Percentiles rank a stretch among this genome's conserved stretches.
These are phyloP conservation scores for Colletotrichum kahawae DNA, from an alignment of 2,329 filamentous ascomycete species.

Conservation along the genomic window DNA sequence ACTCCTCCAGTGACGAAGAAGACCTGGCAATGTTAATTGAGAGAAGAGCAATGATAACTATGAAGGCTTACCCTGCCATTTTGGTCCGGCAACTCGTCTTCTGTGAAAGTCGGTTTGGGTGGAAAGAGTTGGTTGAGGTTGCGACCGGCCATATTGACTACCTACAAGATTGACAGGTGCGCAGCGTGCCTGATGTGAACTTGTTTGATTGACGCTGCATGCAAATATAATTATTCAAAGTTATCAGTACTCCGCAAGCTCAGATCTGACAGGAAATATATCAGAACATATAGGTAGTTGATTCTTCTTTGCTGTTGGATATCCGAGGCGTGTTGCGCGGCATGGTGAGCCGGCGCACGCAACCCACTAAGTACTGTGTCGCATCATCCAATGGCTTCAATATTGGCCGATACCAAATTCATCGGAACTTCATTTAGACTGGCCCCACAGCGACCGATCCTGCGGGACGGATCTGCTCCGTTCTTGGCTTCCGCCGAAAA, in stretches of 20 bases:
- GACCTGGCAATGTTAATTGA: constrained; percentile 33
- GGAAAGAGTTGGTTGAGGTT: constrained; percentile 29
- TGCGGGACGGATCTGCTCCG: neutral
- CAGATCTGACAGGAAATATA: neutral
- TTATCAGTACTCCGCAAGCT: no score
- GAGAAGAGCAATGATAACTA: neutral
- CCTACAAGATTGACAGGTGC: neutral
- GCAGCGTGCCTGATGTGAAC: neutral
- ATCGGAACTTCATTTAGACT: neutral
- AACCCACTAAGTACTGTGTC: neutral
- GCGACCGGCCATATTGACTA: neutral
- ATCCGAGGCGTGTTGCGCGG: neutral
- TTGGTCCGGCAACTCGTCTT: constrained; percentile 43
- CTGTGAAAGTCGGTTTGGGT: constrained; percentile 43
- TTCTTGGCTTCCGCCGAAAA: neutral
- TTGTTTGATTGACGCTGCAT: neutral
- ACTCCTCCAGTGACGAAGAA: constrained; percentile 54
- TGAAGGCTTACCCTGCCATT: constrained; percentile 35
- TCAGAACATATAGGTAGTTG: neutral
- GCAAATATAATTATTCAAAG: no score
- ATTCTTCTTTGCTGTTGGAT: neutral
- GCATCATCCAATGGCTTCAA: neutral
- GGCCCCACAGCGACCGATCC: neutral
- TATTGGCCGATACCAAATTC: neutral
- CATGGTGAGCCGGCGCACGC: neutral